Evolutionary conservation across 2,329 filamentous ascomycete species (phyloP).

Genomic region (Beauveria sp.): DNA sequence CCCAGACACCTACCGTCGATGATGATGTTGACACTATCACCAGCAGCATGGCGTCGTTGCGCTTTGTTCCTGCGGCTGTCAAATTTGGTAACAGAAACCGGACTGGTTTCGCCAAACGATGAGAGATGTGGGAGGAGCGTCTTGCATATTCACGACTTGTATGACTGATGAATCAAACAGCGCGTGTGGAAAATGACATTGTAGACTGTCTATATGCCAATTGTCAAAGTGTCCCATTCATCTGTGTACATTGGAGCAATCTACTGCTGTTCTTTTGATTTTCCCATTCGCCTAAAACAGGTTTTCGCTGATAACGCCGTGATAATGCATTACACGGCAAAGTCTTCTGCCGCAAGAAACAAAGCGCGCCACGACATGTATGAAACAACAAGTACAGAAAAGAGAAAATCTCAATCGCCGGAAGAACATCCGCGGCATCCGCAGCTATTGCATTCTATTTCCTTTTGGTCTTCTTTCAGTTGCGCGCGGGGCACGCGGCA

Average conservation of each 20-base stretch:
- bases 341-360: background rate
- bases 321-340: background rate
- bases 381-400: background rate
- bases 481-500: slow-evolving; percentile 87
- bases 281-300: slow-evolving; percentile 3
- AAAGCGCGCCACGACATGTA: background rate
- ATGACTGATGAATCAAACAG: background rate
- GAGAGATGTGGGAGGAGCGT: background rate
- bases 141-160: background rate
- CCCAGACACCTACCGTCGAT: slow-evolving; percentile 13
- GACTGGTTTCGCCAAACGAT: slow-evolving; percentile 34
- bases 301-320: slow-evolving; percentile 2
- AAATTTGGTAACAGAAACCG: slow-evolving; percentile 52
- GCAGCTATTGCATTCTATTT: slow-evolving; percentile 89
- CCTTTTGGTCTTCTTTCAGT: slow-evolving; percentile 74
- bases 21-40: slow-evolving; percentile 53
- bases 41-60: slow-evolving; percentile 62
- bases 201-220: background rate
- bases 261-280: background rate
- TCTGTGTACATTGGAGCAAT: background rate
- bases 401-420: slow-evolving; percentile 52
- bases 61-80: slow-evolving; percentile 61
- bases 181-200: background rate
- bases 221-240: background rate
- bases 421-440: slow-evolving; percentile 88